phyloP scores from a whole-genome alignment of 805 yeast species.

The Pichia manshurica region DNA sequence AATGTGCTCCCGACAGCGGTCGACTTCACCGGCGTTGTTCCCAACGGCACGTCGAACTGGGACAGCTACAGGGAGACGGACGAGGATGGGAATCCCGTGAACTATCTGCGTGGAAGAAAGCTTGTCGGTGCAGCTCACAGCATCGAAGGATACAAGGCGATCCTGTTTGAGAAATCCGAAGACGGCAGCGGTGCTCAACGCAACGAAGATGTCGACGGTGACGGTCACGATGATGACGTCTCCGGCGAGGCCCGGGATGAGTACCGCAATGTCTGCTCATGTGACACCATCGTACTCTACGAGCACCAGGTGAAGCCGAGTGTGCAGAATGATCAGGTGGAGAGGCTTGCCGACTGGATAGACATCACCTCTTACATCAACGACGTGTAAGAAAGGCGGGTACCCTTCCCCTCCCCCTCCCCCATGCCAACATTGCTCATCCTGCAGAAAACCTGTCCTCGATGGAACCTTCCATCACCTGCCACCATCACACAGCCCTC shows the following conservation, averaged over 20 bases:
- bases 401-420: background rate
- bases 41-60: conserved; percentile 4
- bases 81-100: background rate
- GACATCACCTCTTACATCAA: background rate
- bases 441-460: too few relatives aligned
- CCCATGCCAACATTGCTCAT: background rate
- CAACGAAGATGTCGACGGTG: too few relatives aligned
- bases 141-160: background rate
- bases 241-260: conserved; percentile 5
- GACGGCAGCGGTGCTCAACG: too few relatives aligned
- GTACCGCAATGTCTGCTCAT: background rate
- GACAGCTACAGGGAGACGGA: background rate
- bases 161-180: background rate
- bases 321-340: conserved; percentile 4
- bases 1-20: conserved; percentile 5
- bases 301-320: conserved; percentile 12
- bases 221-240: too few relatives aligned
- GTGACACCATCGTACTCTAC: conserved; percentile 7
- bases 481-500: too few relatives aligned
- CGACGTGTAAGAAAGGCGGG: too few relatives aligned
- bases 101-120: conserved; percentile 16
- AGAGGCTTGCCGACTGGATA: conserved; percentile 14
- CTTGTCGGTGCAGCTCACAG: conserved; percentile 8
- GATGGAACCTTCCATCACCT: too few relatives aligned
- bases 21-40: conserved; percentile 4